Evolutionary conservation across 2,329 filamentous ascomycete species (phyloP), one percentile per base, ranked within the genome.

Genomic region (Penicillium sp.): DNA sequence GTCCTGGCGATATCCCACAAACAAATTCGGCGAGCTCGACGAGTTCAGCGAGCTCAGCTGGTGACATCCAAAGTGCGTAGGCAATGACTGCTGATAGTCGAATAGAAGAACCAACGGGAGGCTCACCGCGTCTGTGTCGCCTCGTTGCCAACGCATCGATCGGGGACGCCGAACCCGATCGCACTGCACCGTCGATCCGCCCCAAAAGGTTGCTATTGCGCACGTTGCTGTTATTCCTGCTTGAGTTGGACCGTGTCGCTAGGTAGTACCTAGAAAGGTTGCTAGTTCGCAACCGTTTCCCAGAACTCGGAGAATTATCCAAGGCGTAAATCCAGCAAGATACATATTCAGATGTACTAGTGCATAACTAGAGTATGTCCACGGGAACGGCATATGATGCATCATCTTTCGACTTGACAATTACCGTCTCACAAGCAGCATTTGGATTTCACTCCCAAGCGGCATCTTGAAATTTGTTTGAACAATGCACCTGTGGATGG

Each of bases 151-250:
- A 55, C 59, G 52, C 59, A 64, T 58, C 56, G 57, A 59, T 60
- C 62, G 62, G 62, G 56, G 61, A 62, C 55, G 62, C 61, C 62
- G 62, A 64, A 46, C 37, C 31, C 47, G 59, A 61, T 59, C 54
- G 51, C 33, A 59, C 51, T 57, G 58, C 58, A 61, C 51, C 46
- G 56, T 57, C 56, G 56, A 61, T 61, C 56, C 39, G 16, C 48
- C 43, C 52, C 43, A 24, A 51, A 52, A 54, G 42, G 5, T 26
- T 45, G 40, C 16, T 3, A 24, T 43, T 26, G 8, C n/a, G n/a
- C 33, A 28, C 19, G 43, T 54, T 56, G 24, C 18, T 55, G 55
- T 53, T 49, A 45, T 7, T 31, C 16, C n/a, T n/a, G 28, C 14
- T 45, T 10, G 9, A 14, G 14, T 29, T 23, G 28, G 21, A 23